Evolutionary conservation across 768 basidiomycete species (phyloP).

Genomic region (Coprinopsis cinerea): DNA sequence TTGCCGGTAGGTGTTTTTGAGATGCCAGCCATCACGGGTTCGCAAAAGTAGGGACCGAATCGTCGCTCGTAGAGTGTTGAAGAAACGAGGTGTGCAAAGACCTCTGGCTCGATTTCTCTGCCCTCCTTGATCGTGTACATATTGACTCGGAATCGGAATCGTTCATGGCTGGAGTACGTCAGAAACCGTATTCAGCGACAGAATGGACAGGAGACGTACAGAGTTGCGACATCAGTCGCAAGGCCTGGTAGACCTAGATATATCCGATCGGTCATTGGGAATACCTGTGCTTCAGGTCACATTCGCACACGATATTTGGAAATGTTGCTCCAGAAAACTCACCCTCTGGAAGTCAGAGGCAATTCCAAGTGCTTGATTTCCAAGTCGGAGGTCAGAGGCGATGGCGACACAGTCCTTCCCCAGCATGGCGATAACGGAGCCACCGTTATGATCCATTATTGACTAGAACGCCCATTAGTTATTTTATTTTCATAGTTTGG

Average conservation of each 20-base stretch:
- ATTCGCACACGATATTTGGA: conserved; percentile 8
- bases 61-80: conserved; percentile 94
- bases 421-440: conserved; percentile 98
- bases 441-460: conserved; percentile 92
- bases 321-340: conserved; percentile 9
- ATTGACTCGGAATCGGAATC: conserved; percentile 90
- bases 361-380: conserved; percentile 80
- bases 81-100: conserved; percentile 92
- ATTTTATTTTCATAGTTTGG: not conserved
- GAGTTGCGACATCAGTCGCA: conserved; percentile 87
- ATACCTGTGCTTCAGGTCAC: conserved; percentile 53
- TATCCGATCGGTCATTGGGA: conserved; percentile 88
- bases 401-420: conserved; percentile 99
- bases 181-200: conserved; percentile 5
- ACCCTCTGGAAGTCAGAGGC: conserved; percentile 96
- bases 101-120: conserved; percentile 92
- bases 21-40: conserved; percentile 93
- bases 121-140: conserved; percentile 99
- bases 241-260: conserved; percentile 90
- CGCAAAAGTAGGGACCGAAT: conserved; percentile 95
- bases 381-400: conserved; percentile 89
- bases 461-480: conserved; percentile 45
- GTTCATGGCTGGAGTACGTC: conserved; percentile 61
- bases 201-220: conserved; percentile 44
- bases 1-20: conserved; percentile 65